Base-by-base conservation (phyloP, 2,329 filamentous ascomycete species). In the Hypoxylon sp. region DNA sequence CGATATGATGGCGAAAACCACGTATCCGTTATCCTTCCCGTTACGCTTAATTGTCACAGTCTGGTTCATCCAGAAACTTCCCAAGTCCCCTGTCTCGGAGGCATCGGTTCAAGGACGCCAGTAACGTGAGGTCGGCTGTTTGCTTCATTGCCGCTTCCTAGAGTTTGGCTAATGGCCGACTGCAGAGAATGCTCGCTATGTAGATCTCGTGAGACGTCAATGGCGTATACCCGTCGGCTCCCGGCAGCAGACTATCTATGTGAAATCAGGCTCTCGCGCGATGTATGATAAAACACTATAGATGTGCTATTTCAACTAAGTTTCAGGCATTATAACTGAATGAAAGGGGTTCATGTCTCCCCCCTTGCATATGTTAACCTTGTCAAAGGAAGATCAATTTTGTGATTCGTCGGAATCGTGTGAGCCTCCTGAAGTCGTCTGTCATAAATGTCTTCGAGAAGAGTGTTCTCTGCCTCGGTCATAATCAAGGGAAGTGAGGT, bases 171-270 rank as follows among this genome's bases (percentile, higher is more conserved):
- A 4, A 43, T 41, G 63, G 52, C 28, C 6, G 14, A 19, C 9
- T 43, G 43, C 59, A 59, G 59, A 49, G 25, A 11, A 23, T 36
- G 2, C 14, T 38, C 57, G n/a, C 32, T 21, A 34, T 23, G 38
- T n/a, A 25, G 41, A 55, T 52, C 63, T 61, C 2, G 63, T 66
- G 48, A 13, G 19, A 63, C 64, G 2, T 46, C 21, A 14, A 23
- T 49, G 23, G 25, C 32, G 45, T 46, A 55, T 23, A 32, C 32
- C 59, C 21, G 25, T 50, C 63, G 58, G 58, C 63, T 59, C 52
- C 32, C 34, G 9, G 43, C 58, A 63, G 59, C 13, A 25, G 30
- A 21, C 28, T 28, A 28, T 60, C 36, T 52, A 60, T 46, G 28
- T 52, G 56, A 59, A 30, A 59, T 41, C 11, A 19, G 32, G 25